Percentiles rank a stretch among this genome's conserved stretches.
phyloP scores from a whole-genome alignment of 1,139 yeast species.

The Debaryomyces coudertii region DNA sequence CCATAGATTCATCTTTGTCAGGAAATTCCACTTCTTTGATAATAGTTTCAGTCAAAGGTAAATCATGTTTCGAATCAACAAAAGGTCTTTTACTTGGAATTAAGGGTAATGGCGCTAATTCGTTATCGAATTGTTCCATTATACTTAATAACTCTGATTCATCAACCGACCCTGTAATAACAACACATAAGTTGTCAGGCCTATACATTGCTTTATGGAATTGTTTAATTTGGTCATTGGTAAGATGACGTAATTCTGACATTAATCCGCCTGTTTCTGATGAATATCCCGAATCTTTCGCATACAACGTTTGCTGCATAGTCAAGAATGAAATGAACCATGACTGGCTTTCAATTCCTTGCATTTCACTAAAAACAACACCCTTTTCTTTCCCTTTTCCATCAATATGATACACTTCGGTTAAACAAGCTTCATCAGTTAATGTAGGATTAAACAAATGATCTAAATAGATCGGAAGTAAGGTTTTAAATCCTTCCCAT shows the following conservation, averaged over 20 bases:
- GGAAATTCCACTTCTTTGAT: constrained; percentile 74
- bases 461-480: constrained; percentile 88
- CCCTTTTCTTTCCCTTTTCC: constrained; percentile 93
- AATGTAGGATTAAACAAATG: constrained; percentile 84
- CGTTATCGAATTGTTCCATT: constrained; percentile 65
- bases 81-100: constrained; percentile 66
- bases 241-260: constrained; percentile 70
- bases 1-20: constrained; percentile 83
- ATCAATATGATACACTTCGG: constrained; percentile 95
- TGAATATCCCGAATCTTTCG: constrained; percentile 72
- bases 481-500: constrained; percentile 87
- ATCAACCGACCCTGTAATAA: constrained; percentile 83
- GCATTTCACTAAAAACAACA: constrained; percentile 98
- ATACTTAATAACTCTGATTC: constrained; percentile 65
- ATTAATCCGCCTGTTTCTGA: constrained; percentile 95
- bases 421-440: constrained; percentile 86
- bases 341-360: constrained; percentile 83
- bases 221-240: constrained; percentile 70
- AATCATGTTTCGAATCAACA: constrained; percentile 65
- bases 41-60: constrained; percentile 42
- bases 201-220: constrained; percentile 77
- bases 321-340: constrained; percentile 69
- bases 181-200: constrained; percentile 81
- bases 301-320: constrained; percentile 64
- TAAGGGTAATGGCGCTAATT: constrained; percentile 46